phyloP scores from a whole-genome alignment of 164 flowering plant species.

The Vitis amurensis region DNA sequence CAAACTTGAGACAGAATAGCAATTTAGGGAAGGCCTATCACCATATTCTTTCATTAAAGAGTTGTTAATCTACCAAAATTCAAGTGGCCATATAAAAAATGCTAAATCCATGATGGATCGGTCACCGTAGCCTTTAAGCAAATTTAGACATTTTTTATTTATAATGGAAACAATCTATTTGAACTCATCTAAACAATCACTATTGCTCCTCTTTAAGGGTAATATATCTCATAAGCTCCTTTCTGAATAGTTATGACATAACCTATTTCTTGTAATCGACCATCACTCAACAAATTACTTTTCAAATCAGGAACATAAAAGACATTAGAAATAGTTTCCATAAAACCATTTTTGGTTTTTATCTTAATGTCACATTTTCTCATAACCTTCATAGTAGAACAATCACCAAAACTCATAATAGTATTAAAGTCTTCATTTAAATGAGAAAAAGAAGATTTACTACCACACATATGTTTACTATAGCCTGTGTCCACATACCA shows the following conservation, averaged over 20 bases:
- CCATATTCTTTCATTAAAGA: too few species aligned
- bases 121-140: background rate
- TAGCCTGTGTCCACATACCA: slow-evolving; percentile 3
- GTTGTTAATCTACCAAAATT: too few species aligned
- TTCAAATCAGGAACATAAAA: slow-evolving; percentile 2
- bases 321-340: background rate
- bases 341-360: slow-evolving; percentile 14
- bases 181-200: background rate
- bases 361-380: slow-evolving; percentile 14
- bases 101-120: too few species aligned
- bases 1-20: slow-evolving; percentile 6
- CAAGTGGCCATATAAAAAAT: too few species aligned
- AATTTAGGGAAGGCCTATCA: slow-evolving; percentile 8
- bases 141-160: slow-evolving; percentile 4
- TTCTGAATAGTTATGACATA: too few species aligned
- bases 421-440: slow-evolving; percentile 10
- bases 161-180: slow-evolving; percentile 13
- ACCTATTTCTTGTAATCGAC: too few species aligned
- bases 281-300: too few species aligned
- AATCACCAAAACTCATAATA: background rate
- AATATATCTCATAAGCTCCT: background rate
- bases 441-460: slow-evolving; percentile 19
- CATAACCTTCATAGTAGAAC: slow-evolving; percentile 2
- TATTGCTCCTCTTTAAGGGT: too few species aligned
- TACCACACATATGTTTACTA: background rate